Evolutionary conservation across 768 basidiomycete genomes (phyloP).

Genomic region (Candolleomyces aberdarensis): DNA sequence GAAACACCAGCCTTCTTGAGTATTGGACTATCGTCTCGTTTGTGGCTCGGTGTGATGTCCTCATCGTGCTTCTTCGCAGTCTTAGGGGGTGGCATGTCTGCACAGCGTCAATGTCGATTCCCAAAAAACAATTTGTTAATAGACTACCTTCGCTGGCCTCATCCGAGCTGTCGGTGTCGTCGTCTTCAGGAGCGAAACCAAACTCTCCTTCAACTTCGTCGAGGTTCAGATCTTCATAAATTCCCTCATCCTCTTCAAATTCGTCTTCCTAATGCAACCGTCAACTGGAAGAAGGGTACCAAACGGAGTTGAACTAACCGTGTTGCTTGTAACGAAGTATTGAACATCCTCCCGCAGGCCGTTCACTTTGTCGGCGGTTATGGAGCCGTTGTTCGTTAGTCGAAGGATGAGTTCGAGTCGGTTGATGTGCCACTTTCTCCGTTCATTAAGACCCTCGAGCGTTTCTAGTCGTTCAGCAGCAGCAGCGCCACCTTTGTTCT

Average conservation of each 20-base stretch:
- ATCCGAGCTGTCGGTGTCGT: conserved; percentile 77
- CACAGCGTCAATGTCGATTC: neutral
- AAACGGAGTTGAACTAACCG: conserved; percentile 50
- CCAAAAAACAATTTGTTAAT: neutral
- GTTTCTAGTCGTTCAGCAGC: conserved; percentile 74
- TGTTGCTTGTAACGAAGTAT: conserved; percentile 95
- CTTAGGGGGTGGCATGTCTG: conserved; percentile 44
- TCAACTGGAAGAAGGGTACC: neutral
- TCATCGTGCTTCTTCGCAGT: conserved; percentile 68
- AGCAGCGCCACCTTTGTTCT: conserved; percentile 66
- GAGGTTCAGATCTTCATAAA: conserved; percentile 96
- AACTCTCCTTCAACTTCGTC: conserved; percentile 97
- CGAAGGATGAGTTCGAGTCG: conserved; percentile 92
- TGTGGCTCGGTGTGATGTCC: conserved; percentile 70
- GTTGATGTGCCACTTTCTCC: conserved; percentile 92
- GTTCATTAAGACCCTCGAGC: conserved; percentile 86
- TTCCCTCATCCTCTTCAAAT: conserved; percentile 95
- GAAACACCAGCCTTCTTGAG: conserved; percentile 71
- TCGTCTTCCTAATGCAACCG: conserved; percentile 76
- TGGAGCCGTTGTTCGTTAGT: conserved; percentile 88
- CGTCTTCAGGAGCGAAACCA: conserved; percentile 73
- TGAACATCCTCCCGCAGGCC: conserved; percentile 89
- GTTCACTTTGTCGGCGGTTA: conserved; percentile 77
- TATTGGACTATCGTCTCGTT: conserved; percentile 75
- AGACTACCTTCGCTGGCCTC: conserved; percentile 64